These are phyloP conservation scores for Wickerhamomyces rabaulensis DNA, from an alignment of 805 yeast species.

Conservation along the genomic window DNA sequence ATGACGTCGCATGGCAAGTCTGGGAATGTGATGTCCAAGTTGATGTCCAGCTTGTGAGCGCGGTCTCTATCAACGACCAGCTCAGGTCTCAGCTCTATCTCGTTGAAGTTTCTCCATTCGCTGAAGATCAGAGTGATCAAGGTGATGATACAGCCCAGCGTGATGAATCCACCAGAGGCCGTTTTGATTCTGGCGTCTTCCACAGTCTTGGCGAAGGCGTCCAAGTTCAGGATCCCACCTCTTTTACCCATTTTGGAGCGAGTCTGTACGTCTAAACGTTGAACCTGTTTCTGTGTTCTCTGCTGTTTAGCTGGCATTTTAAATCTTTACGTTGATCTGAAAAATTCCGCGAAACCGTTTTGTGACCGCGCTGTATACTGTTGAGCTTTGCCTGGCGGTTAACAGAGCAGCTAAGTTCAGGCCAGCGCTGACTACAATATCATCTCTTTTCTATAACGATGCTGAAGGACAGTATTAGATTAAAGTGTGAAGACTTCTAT, in stretches of 20 bases:
- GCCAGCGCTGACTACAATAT: no score
- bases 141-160: constrained; percentile 60
- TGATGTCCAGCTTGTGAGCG: constrained; percentile 68
- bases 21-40: constrained; percentile 80
- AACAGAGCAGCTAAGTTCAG: no score
- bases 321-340: neutral
- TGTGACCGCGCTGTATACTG: no score
- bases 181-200: constrained; percentile 91
- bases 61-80: constrained; percentile 84
- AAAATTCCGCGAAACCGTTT: neutral
- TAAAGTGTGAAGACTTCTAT: neutral
- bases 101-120: constrained; percentile 74
- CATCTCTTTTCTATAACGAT: neutral
- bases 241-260: constrained; percentile 17
- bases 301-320: neutral
- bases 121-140: constrained; percentile 58
- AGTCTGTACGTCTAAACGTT: neutral
- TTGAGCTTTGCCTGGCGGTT: no score
- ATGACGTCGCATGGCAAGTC: constrained; percentile 79
- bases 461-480: neutral
- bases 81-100: constrained; percentile 69
- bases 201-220: constrained; percentile 90
- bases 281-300: neutral
- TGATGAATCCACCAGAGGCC: constrained; percentile 84
- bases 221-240: constrained; percentile 47